Percentiles rank a stretch among this genome's conserved stretches.
Evolutionary conservation across 2,329 filamentous ascomycete species (phyloP).

Genomic region (Chaetothyriales sp.): DNA sequence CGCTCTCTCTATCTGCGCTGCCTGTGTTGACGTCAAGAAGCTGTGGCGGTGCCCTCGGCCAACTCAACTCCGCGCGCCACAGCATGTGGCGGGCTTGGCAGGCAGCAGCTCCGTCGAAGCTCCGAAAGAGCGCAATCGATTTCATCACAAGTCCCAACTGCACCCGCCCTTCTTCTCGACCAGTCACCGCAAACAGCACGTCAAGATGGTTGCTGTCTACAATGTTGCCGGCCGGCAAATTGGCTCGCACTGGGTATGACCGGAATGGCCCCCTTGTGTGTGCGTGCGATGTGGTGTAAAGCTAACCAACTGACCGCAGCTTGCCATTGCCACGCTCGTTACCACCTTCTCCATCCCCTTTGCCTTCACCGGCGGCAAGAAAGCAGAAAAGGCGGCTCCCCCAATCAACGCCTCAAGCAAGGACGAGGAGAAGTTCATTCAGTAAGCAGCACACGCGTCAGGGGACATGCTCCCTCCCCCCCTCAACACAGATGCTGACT

Average conservation of each 20-base stretch:
- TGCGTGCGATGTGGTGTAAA: constrained; percentile 2
- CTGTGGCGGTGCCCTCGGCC: not conserved
- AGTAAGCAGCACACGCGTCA: constrained; percentile 34
- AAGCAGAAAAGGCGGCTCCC: constrained; percentile 35
- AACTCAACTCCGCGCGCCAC: not conserved
- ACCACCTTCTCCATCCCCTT: constrained; percentile 33
- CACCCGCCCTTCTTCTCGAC: not conserved
- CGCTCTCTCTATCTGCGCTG: no score
- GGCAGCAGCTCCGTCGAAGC: not conserved
- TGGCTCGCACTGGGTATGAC: constrained; percentile 35
- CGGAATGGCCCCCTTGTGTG: no score
- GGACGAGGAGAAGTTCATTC: constrained; percentile 54
- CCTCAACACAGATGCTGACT: not conserved
- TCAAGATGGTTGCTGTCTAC: constrained; percentile 38
- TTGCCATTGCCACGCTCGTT: constrained; percentile 44
- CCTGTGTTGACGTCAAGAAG: not conserved
- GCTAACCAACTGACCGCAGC: constrained; percentile 27
- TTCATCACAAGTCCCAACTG: not conserved
- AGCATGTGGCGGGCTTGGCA: not conserved
- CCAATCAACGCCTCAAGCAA: constrained; percentile 50
- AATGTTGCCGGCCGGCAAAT: constrained; percentile 37
- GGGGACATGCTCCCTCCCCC: no score
- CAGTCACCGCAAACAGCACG: constrained; percentile 1
- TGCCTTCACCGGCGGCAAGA: constrained; percentile 32
- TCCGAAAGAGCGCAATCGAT: not conserved